A percentile compares a stretch with the other conserved stretches of the same genome.
phyloP scores from a whole-genome alignment of 2,329 filamentous ascomycete genomes.

The Exophiala calicioides region DNA sequence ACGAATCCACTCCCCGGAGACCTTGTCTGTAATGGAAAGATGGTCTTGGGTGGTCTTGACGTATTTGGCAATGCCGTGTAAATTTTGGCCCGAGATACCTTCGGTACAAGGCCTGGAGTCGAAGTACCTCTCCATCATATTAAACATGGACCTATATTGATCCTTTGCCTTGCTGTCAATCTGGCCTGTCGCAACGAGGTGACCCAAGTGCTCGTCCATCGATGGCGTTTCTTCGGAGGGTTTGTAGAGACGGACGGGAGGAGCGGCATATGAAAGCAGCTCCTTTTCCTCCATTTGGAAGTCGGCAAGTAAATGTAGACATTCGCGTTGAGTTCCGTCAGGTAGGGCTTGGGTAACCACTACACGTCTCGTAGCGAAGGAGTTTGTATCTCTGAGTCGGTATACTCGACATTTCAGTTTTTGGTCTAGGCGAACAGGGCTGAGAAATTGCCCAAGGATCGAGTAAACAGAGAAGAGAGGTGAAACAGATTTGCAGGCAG shows the following conservation, averaged over 20 bases:
- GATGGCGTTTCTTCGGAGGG: constrained; percentile 33
- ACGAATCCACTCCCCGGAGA: constrained; percentile 48
- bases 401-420: constrained; percentile 42
- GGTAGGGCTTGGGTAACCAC: constrained; percentile 46
- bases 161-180: constrained; percentile 32
- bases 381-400: constrained; percentile 46
- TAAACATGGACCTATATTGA: constrained; percentile 35
- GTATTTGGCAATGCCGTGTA: constrained; percentile 43
- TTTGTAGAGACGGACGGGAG: constrained; percentile 38
- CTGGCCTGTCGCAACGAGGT: constrained; percentile 31
- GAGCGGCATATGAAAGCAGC: constrained; percentile 42
- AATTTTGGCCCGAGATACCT: constrained; percentile 48
- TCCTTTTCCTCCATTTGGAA: constrained; percentile 48
- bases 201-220: constrained; percentile 19
- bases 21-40: constrained; percentile 41
- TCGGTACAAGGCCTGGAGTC: constrained; percentile 42
- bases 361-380: constrained; percentile 52
- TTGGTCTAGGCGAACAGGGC: constrained; percentile 46
- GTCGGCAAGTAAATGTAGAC: constrained; percentile 49
- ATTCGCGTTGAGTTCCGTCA: constrained; percentile 41
- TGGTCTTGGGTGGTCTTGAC: constrained; percentile 40
- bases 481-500: constrained; percentile 43
- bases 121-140: constrained; percentile 35
- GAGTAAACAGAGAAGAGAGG: constrained; percentile 48
- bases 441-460: constrained; percentile 49